A percentile compares a stretch with the other conserved stretches of the same genome.
These are phyloP conservation scores for Cucurbita argyrosperma DNA, from an alignment of 306 rosid genomes.

Conservation along the genomic window DNA sequence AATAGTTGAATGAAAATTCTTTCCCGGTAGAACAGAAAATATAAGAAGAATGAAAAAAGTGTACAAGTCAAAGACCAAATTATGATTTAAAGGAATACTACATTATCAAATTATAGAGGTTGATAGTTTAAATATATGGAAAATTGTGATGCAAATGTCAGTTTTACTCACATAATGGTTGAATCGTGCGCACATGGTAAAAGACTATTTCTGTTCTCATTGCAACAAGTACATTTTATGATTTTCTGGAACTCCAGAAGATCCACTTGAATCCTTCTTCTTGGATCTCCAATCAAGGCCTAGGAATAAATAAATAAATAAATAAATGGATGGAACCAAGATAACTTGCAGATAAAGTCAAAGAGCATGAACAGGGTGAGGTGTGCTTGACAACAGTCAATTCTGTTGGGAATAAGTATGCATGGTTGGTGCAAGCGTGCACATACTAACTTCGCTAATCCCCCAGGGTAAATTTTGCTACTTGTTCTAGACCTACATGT, in stretches of 20 bases:
- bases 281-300: slow-evolving; percentile 81
- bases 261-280: slow-evolving; percentile 82
- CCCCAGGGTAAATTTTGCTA: not conserved
- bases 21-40: not conserved
- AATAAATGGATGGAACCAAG: slow-evolving; percentile 4
- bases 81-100: not conserved
- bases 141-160: not conserved
- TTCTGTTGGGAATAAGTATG: not conserved
- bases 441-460: not conserved
- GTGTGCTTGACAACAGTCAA: not conserved
- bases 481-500: not conserved
- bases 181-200: slow-evolving; percentile 68
- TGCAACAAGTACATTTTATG: slow-evolving; percentile 65
- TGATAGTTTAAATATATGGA: not conserved
- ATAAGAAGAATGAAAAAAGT: not conserved
- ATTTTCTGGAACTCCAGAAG: slow-evolving; percentile 63
- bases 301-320: slow-evolving; percentile 10
- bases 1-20: not conserved
- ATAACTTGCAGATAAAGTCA: not conserved
- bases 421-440: not conserved
- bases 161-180: slow-evolving; percentile 62
- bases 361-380: not conserved
- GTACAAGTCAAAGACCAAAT: not conserved
- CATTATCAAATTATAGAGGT: not conserved
- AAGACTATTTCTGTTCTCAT: slow-evolving; percentile 32